A percentile compares a stretch with the other conserved stretches of the same genome.
phyloP scores from a whole-genome alignment of 2,329 filamentous ascomycete genomes.

The Pseudogymnoascus sp. region DNA sequence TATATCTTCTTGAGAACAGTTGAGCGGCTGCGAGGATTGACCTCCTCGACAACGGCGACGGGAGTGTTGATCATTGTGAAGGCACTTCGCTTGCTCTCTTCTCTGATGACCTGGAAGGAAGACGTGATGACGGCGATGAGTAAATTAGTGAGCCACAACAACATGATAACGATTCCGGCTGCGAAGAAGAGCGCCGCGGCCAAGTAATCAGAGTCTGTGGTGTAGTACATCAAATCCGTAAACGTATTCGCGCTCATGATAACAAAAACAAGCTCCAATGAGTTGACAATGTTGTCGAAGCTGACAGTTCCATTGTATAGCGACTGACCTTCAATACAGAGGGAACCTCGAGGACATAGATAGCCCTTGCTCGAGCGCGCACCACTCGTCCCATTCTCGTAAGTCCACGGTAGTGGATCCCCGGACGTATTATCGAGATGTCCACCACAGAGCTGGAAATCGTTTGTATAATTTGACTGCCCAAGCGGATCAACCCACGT shows the following conservation, averaged over 20 bases:
- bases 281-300: slow-evolving; percentile 91
- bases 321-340: slow-evolving; percentile 70
- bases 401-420: slow-evolving; percentile 58
- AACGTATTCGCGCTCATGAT: slow-evolving; percentile 99
- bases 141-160: slow-evolving; percentile 92
- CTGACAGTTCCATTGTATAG: slow-evolving; percentile 80
- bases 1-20: slow-evolving; percentile 60
- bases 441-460: slow-evolving; percentile 77
- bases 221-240: slow-evolving; percentile 87
- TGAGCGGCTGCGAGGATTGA: slow-evolving; percentile 34
- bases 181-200: slow-evolving; percentile 71
- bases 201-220: slow-evolving; percentile 84
- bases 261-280: slow-evolving; percentile 88
- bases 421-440: slow-evolving; percentile 56
- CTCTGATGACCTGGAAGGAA: slow-evolving; percentile 94
- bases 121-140: slow-evolving; percentile 95
- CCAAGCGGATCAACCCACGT: slow-evolving; percentile 63
- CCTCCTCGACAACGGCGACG: slow-evolving; percentile 23
- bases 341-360: slow-evolving; percentile 73
- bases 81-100: slow-evolving; percentile 89
- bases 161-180: slow-evolving; percentile 76
- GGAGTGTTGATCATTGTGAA: slow-evolving; percentile 66
- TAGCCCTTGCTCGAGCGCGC: slow-evolving; percentile 65
- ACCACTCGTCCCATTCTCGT: slow-evolving; percentile 42
- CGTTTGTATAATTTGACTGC: slow-evolving; percentile 53